A percentile compares a stretch with the other conserved stretches of the same genome.
These are phyloP conservation scores for Dentipellis sp. DNA, from an alignment of 768 basidiomycete species.

Conservation along the genomic window DNA sequence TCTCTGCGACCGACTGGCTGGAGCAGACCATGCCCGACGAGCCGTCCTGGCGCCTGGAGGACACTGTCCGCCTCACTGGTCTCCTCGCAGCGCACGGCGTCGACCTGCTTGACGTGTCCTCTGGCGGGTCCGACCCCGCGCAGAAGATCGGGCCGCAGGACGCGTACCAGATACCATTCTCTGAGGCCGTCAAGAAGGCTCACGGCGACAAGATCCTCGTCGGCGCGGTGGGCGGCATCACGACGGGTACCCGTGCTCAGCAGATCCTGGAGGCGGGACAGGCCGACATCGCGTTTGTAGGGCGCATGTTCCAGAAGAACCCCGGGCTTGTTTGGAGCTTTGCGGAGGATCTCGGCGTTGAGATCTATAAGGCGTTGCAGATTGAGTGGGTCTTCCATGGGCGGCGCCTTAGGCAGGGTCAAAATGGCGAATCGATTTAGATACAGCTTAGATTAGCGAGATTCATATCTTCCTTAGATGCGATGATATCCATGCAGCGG, in stretches of 20 bases:
- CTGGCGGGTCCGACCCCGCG: slow-evolving; percentile 45
- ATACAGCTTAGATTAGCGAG: too few relatives aligned
- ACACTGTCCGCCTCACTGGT: slow-evolving; percentile 51
- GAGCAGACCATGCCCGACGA: slow-evolving; percentile 48
- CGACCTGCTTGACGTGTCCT: slow-evolving; percentile 67
- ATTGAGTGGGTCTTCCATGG: slow-evolving; percentile 41
- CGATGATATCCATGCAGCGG: too few relatives aligned
- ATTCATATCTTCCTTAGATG: too few relatives aligned
- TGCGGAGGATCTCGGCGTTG: slow-evolving; percentile 46
- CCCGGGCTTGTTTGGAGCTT: slow-evolving; percentile 41
- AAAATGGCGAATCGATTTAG: too few relatives aligned
- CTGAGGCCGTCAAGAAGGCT: slow-evolving; percentile 41
- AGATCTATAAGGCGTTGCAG: slow-evolving; percentile 37
- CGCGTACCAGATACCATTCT: slow-evolving; percentile 49
- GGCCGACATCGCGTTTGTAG: slow-evolving; percentile 40
- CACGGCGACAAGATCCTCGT: slow-evolving; percentile 36
- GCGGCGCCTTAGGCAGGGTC: too few relatives aligned
- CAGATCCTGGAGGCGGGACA: slow-evolving; percentile 44
- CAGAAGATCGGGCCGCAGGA: slow-evolving; percentile 21
- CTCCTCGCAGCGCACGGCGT: slow-evolving; percentile 57
- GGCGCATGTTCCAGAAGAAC: slow-evolving; percentile 46
- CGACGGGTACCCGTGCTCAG: slow-evolving; percentile 43
- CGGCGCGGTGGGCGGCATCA: slow-evolving; percentile 51
- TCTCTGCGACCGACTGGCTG: slow-evolving; percentile 72
- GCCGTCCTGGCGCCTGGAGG: slow-evolving; percentile 59